These are phyloP conservation scores for Phytopythium montanum DNA, from an alignment of 352 stramenopile genomes.

Conservation along the genomic window DNA sequence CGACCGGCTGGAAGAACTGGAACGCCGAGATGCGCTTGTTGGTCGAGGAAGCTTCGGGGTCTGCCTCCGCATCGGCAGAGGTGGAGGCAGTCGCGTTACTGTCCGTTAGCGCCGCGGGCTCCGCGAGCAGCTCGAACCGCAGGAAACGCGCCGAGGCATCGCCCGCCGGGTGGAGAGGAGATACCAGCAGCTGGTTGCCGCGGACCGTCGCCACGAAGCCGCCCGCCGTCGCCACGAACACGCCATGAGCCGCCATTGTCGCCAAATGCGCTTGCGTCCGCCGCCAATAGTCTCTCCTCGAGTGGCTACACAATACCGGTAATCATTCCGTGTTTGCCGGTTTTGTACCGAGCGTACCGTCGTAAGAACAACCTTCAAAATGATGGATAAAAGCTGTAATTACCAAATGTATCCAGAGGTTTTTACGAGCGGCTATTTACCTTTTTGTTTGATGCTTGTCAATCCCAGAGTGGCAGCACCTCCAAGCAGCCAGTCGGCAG, in stretches of 20 bases:
- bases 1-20: conserved; percentile 28
- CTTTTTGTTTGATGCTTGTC: not conserved
- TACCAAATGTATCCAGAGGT: not conserved
- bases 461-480: not conserved
- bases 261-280: not conserved
- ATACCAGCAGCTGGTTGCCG: conserved; percentile 56
- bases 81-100: not conserved
- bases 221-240: conserved; percentile 37
- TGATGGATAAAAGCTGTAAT: not conserved
- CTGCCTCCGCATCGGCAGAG: conserved; percentile 15
- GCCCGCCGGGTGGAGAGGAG: conserved; percentile 20
- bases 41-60: conserved; percentile 17
- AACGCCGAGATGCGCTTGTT: conserved; percentile 44
- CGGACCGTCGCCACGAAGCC: conserved; percentile 47
- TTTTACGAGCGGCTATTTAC: not conserved
- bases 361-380: not conserved
- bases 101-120: conserved; percentile 13
- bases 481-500: not conserved
- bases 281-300: not conserved
- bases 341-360: not conserved
- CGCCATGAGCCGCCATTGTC: conserved; percentile 40
- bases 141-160: conserved; percentile 11
- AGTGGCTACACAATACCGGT: not conserved
- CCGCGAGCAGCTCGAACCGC: conserved; percentile 44
- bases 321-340: too few species aligned